Evolutionary conservation across 441 rosid genomes (phyloP), one percentile per base, ranked within the genome.

Genomic region (Kokia cookei): DNA sequence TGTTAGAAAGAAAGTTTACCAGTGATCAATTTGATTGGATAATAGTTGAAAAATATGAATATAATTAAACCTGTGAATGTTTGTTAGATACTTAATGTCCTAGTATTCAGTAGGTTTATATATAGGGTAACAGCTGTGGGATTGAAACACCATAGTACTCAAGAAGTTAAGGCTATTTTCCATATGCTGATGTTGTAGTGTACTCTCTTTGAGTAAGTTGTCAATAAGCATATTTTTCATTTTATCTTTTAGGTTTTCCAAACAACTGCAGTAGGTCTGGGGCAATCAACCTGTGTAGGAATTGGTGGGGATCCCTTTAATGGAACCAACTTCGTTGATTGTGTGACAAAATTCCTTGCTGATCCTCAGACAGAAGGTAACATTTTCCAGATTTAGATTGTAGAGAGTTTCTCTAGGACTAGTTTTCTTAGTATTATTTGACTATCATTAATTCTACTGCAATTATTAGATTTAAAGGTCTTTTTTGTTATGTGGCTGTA

Each of bases 241-340:
- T 50, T 26, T 65, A 53, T 74, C 54, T 65, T 63, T 50, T 69
- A 92, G 97, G 97, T 93, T 82, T 93, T 91, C 81, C 98, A 92
- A 90, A 93, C 97, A 80, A 92, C 91, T 71, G 87, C 86, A 27
- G 98, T 92, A 50, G 97, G 98, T 69, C 87, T 94, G 13, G 98
- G 98, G 60, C 97, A 93, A 69, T 92, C 97, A 42, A 90, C 97
- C 40, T 92, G 94, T 77, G 97, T 93, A n/a, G 98, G 98, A 47
- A 92, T 92, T 55, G 96, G 98, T 29, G 98, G 96, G 24, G 97
- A 94, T 87, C 98, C 98, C 58, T 94, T 94, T 77, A 92, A 92
- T 55, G 98, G 98, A 27, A 94, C 97, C 68, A 92, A 92, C 85
- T 94, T 94, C 75, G 90, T 94, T 15, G 96, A 94, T 78, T 94